Evolutionary conservation across 768 basidiomycete species (phyloP), one percentile per base, ranked within the genome.

Genomic region (Mycena capillaripes): DNA sequence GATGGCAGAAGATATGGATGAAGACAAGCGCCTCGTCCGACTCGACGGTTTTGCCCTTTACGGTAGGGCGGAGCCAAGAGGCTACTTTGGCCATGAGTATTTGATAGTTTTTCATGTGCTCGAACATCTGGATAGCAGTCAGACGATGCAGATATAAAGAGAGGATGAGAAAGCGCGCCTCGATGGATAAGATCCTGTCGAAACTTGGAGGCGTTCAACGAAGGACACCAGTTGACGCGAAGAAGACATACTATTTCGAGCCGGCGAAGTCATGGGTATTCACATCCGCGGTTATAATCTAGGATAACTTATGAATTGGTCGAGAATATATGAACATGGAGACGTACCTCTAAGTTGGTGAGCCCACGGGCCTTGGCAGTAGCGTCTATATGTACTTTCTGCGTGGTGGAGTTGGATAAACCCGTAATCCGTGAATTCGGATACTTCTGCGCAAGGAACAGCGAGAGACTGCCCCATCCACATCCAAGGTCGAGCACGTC

Each of bases 41-140:
- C 46, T 70, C 66, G 70, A 72, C 9, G 71, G 60, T 30, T 29
- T 70, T 42, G 42, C 74, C 55, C 32, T 75, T 73, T 29, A 69
- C 34, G 34, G 69, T 82, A 6, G 90, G 88, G 32, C 87, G 83
- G 16, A 93, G 85, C 92, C 92, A 94, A 11, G 86, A 87, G 2
- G 90, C 87, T 34, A 93, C 79, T 77, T 93, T 93, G 62, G 82
- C 80, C 69, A 93, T 82, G 11, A 93, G 86, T 11, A 80, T 78
- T 66, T 91, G 82, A 81, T 93, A 93, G 77, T 92, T 92, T 81
- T 93, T 92, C 91, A 93, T 92, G 78, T 93, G 92, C 76, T 93
- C 91, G 74, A 92, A 91, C 90, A 92, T 91, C 89, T 90, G 62
- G 16, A 44, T 32, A 64, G 25, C 21, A 48, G 55, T 56, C 29